Evolutionary conservation across 305 asterid genomes (phyloP).

Genomic region (Fraxinus greggii): DNA sequence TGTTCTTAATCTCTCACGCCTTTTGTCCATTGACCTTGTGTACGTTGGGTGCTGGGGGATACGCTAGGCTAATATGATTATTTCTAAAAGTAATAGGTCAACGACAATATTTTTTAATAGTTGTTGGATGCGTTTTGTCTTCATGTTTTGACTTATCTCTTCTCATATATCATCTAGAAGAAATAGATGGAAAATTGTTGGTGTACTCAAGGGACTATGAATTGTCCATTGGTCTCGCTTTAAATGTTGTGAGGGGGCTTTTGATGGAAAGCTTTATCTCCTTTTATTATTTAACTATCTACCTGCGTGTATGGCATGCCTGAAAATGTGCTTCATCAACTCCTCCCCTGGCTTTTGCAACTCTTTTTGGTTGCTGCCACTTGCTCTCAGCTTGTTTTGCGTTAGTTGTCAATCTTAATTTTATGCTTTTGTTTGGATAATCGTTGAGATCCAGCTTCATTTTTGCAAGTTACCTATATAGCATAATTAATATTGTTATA

Average conservation of each 20-base stretch:
- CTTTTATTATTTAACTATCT: background rate
- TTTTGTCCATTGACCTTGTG: background rate
- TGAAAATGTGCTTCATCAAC: background rate
- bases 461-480: background rate
- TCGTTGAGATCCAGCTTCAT: constrained; percentile 2
- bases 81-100: background rate
- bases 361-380: constrained; percentile 5
- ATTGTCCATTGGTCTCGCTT: background rate
- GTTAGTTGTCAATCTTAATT: background rate
- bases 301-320: background rate
- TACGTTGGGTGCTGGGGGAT: background rate
- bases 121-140: background rate
- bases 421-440: background rate
- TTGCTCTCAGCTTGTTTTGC: background rate
- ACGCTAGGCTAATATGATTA: background rate
- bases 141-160: background rate
- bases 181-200: background rate
- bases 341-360: background rate
- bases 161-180: background rate
- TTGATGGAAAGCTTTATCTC: background rate
- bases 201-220: background rate
- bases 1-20: background rate
- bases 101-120: background rate
- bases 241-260: background rate
- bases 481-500: background rate